Evolutionary conservation across 768 basidiomycete genomes (phyloP).

Genomic region (Sarcodon aspratus): DNA sequence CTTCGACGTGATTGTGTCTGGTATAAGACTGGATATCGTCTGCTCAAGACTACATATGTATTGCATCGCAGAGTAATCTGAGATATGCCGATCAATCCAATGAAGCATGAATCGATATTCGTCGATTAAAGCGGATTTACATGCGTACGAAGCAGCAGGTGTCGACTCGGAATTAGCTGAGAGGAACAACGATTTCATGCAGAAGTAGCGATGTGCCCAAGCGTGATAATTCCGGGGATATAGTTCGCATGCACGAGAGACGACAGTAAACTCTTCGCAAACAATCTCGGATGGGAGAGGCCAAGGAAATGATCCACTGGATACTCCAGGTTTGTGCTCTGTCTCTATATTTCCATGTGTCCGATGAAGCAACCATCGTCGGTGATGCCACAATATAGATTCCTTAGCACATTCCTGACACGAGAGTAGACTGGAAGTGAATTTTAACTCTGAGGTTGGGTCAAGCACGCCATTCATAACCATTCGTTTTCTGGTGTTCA

Average conservation of each 20-base stretch:
- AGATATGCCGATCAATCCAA: constrained; percentile 57
- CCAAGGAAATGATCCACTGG: background rate
- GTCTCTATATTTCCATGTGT: constrained; percentile 11
- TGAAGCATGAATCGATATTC: constrained; percentile 25
- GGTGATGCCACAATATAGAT: constrained; percentile 59
- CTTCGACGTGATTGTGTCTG: background rate
- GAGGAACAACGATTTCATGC: constrained; percentile 24
- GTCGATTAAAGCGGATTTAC: constrained; percentile 18
- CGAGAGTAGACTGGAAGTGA: constrained; percentile 35
- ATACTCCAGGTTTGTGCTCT: background rate
- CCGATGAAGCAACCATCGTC: constrained; percentile 47
- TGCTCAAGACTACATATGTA: constrained; percentile 32
- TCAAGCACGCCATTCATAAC: constrained; percentile 26
- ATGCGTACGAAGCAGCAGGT: background rate
- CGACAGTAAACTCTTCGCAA: constrained; percentile 35
- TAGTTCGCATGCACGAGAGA: constrained; percentile 38
- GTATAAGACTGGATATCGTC: background rate
- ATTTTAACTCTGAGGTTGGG: constrained; percentile 34
- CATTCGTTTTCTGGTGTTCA: constrained; percentile 49
- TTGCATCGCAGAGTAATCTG: constrained; percentile 57
- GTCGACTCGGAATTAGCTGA: constrained; percentile 4
- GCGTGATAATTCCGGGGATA: constrained; percentile 71
- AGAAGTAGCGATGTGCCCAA: constrained; percentile 51
- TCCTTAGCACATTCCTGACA: constrained; percentile 49
- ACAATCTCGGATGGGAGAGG: constrained; percentile 24